Base-by-base conservation (phyloP, 1,139 yeast species). In the Scheffersomyces insectosa region DNA sequence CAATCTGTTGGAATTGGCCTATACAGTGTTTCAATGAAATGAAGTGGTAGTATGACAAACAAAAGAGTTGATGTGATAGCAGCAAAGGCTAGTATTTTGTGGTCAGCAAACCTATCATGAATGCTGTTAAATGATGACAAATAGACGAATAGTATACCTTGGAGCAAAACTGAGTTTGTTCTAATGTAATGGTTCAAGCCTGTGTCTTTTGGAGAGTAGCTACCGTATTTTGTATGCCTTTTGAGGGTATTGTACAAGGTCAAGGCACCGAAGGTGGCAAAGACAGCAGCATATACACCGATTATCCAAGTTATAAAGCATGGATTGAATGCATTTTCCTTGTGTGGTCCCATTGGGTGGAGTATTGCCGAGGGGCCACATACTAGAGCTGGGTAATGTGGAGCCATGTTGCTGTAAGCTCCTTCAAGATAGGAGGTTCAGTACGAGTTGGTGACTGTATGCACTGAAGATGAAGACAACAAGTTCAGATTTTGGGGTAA, bases 261-360 rank as follows among this genome's bases (percentile, higher is more conserved):
- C 16, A 45, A 28, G 5, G 53, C 30, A 31, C 79, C 75, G 8
- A 58, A 30, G 1, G 64, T 16, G 1, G 48, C 38, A 34, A 35
- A 45, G 5, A 38, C 6, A 3, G 31, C 31, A 0, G 72, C 48
- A 7, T 59, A 42, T 1, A 40, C 33, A 1, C 47, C 48, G 38
- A 63, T 55, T 3, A 66, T 38, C 15, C 61, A 40, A 3, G 77
- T 59, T 3, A 80, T 46, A 49, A 82, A 77, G 50, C 86, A 80
- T 2, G 85, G 85, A 43, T 77, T 80, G 50, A 83, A 62, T 0
- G 85, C 82, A 55, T 80, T 81, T 4, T 70, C 70, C 11, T 60
- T 46, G 23, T 56, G 46, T 4, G 66, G 62, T 2, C 61, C 64
- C 33, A 51, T 35, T 7, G 57, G 57, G n/a, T 20, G n/a, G 39